These are phyloP conservation scores for Cladophialophora immunda DNA, from an alignment of 2,329 filamentous ascomycete species.

Conservation along the genomic window DNA sequence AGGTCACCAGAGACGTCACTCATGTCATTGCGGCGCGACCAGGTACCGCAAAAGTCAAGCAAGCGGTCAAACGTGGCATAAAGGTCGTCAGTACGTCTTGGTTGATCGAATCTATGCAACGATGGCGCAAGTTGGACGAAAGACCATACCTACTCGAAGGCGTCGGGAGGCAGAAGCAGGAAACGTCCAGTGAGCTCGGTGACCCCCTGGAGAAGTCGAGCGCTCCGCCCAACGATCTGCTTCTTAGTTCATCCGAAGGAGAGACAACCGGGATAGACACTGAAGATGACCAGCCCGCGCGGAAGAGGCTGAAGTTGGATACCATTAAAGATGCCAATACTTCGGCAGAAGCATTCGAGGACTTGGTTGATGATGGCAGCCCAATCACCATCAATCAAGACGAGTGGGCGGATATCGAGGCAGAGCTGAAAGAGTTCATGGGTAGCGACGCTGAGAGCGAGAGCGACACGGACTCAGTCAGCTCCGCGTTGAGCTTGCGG, in stretches of 20 bases:
- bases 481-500: constrained; percentile 41
- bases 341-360: constrained; percentile 55
- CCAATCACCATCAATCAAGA: constrained; percentile 67
- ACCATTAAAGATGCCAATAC: constrained; percentile 52
- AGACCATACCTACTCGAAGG: constrained; percentile 78
- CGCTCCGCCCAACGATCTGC: constrained; percentile 35
- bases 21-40: constrained; percentile 65
- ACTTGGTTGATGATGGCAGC: constrained; percentile 38
- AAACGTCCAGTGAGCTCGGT: constrained; percentile 42
- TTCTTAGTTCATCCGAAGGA: constrained; percentile 50
- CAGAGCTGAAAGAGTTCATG: constrained; percentile 80
- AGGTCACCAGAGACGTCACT: constrained; percentile 57
- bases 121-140: constrained; percentile 84
- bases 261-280: constrained; percentile 41
- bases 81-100: constrained; percentile 93
- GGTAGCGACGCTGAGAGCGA: constrained; percentile 59
- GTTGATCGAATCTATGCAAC: constrained; percentile 83
- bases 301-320: constrained; percentile 44
- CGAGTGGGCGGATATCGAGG: constrained; percentile 71
- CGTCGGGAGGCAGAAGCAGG: constrained; percentile 54
- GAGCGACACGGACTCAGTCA: constrained; percentile 55
- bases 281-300: constrained; percentile 36
- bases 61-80: constrained; percentile 81
- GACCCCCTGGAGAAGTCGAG: constrained; percentile 56
- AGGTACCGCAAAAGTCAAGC: constrained; percentile 88